These are phyloP conservation scores for Yamadazyma pseudoaaseri DNA, from an alignment of 1,139 yeast species.

Conservation along the genomic window DNA sequence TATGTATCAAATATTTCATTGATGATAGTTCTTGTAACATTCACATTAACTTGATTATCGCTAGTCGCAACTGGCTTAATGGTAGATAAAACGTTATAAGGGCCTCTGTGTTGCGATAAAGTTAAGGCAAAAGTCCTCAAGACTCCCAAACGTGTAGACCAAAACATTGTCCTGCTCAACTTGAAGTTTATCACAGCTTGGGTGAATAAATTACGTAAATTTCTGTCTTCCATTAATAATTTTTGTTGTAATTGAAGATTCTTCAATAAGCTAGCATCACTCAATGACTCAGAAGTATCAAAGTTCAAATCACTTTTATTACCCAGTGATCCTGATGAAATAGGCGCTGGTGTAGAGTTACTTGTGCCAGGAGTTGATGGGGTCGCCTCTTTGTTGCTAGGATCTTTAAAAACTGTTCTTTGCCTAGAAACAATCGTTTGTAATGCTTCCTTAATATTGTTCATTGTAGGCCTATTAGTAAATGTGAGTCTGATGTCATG, in stretches of 20 bases:
- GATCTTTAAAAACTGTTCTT: slow-evolving; percentile 46
- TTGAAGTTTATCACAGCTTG: slow-evolving; percentile 84
- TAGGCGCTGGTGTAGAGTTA: slow-evolving; percentile 9
- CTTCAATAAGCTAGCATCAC: slow-evolving; percentile 49
- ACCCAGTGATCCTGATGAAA: slow-evolving; percentile 3
- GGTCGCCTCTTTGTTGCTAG: slow-evolving; percentile 5
- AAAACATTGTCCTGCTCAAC: slow-evolving; percentile 77
- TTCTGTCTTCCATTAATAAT: slow-evolving; percentile 65
- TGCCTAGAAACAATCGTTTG: slow-evolving; percentile 73
- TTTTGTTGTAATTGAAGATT: slow-evolving; percentile 80
- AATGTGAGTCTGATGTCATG: slow-evolving; percentile 60
- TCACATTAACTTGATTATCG: slow-evolving; percentile 87
- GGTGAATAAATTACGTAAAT: slow-evolving; percentile 73
- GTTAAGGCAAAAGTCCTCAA: slow-evolving; percentile 85
- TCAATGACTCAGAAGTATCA: slow-evolving; percentile 24
- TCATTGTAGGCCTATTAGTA: slow-evolving; percentile 73
- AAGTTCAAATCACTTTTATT: slow-evolving; percentile 10
- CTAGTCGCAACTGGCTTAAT: slow-evolving; percentile 91
- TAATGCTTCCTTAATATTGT: slow-evolving; percentile 63
- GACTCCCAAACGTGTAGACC: slow-evolving; percentile 81
- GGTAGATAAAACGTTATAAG: slow-evolving; percentile 89
- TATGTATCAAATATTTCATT: slow-evolving; percentile 89
- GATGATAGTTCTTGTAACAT: slow-evolving; percentile 87
- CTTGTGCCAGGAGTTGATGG: slow-evolving; percentile 23
- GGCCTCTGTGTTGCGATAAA: slow-evolving; percentile 82